Evolutionary conservation across 345 rosid species (phyloP).

Genomic region (Populus ilicifolia): DNA sequence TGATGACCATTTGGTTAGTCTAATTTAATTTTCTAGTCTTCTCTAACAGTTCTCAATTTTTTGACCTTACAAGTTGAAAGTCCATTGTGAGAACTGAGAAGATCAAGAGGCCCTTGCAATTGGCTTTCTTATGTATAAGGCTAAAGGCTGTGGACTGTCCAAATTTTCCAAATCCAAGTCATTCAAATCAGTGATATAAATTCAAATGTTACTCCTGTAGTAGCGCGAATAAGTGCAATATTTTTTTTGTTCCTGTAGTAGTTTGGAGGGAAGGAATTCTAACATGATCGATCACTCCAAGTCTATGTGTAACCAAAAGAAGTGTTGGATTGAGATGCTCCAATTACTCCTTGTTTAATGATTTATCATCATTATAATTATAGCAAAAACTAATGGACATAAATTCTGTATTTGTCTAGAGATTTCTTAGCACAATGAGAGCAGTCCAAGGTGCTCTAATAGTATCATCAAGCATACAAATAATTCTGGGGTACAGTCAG

Average conservation of each 20-base stretch:
- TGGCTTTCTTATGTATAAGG: slow-evolving; percentile 1
- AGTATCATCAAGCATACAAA: slow-evolving; percentile 92
- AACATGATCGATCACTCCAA: neutral
- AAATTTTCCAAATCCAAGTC: neutral
- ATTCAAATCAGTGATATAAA: neutral
- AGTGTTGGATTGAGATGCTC: neutral
- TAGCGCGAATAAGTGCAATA: neutral
- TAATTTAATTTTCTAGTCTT: neutral
- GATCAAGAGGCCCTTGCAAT: neutral
- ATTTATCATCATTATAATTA: neutral
- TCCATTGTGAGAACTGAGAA: neutral
- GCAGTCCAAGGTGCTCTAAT: slow-evolving; percentile 98
- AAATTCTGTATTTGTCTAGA: slow-evolving; percentile 37
- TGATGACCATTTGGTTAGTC: slow-evolving; percentile 72
- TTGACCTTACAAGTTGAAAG: neutral
- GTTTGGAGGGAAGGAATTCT: neutral
- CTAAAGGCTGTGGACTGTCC: neutral
- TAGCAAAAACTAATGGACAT: neutral
- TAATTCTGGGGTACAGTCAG: slow-evolving; percentile 90
- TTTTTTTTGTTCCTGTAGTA: neutral
- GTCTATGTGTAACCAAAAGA: neutral
- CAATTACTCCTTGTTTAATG: neutral
- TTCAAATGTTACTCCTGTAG: neutral
- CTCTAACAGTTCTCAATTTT: neutral
- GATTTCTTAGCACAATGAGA: slow-evolving; percentile 87